Percentiles rank a stretch among this genome's conserved stretches.
phyloP scores from a whole-genome alignment of 78 protist species.

The Dictyostelium intermedium region DNA sequence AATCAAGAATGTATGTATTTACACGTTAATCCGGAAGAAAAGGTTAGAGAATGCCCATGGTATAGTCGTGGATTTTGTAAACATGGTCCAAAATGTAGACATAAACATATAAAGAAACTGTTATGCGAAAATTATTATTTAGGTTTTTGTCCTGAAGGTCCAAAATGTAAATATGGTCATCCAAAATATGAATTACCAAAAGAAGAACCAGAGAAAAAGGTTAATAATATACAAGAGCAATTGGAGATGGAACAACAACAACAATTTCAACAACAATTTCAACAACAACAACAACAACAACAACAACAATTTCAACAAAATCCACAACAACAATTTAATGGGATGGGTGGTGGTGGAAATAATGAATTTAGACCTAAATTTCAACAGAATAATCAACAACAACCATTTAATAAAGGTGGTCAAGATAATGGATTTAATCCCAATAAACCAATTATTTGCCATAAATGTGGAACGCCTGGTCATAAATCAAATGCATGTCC shows the following conservation, averaged over 20 bases:
- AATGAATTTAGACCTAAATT: background rate
- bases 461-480: constrained; percentile 60
- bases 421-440: background rate
- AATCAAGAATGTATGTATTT: constrained; percentile 91
- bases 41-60: constrained; percentile 93
- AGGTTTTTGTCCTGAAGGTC: constrained; percentile 95
- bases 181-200: constrained; percentile 80
- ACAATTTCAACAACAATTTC: background rate
- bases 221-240: background rate
- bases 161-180: constrained; percentile 87
- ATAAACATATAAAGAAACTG: constrained; percentile 74
- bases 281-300: constrained; percentile 21
- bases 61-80: constrained; percentile 94
- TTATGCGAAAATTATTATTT: constrained; percentile 87
- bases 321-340: background rate
- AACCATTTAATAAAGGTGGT: background rate
- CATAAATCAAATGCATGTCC: constrained; percentile 73
- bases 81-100: constrained; percentile 89
- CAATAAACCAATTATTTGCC: constrained; percentile 41
- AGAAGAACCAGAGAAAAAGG: constrained; percentile 63
- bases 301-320: background rate
- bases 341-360: background rate
- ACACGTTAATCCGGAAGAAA: constrained; percentile 90
- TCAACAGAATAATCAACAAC: background rate
- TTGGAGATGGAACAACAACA: constrained; percentile 10